Conservation (phyloP, 495 filamentous ascomycete genomes). For the Lindgomyces ingoldianus region DNA sequence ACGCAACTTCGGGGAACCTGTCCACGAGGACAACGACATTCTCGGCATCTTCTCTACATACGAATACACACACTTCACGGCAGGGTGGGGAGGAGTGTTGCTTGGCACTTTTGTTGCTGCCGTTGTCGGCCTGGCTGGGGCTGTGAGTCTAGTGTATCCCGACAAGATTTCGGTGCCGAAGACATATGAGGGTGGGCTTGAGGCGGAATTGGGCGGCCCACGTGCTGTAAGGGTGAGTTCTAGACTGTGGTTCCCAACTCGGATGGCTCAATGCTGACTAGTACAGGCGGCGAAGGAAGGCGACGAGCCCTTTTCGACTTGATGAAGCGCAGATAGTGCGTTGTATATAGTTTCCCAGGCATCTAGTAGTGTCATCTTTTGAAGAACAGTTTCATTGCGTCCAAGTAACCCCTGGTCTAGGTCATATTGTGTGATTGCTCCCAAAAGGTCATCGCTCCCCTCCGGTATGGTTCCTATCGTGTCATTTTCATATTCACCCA, state of each 20-base stretch:
- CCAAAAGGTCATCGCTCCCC: neutral
- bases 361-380: no score
- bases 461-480: no score
- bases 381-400: neutral
- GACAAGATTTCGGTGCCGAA: conserved; percentile 77
- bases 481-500: no score
- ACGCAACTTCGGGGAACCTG: conserved; percentile 90
- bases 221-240: conserved; percentile 43
- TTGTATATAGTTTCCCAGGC: neutral
- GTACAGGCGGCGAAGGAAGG: conserved; percentile 11
- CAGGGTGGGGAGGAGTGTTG: conserved; percentile 71
- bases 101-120: conserved; percentile 71
- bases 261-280: conserved; percentile 5
- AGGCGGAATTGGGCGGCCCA: conserved; percentile 80
- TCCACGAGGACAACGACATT: conserved; percentile 96
- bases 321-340: neutral
- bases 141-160: conserved; percentile 75
- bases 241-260: neutral
- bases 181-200: conserved; percentile 79
- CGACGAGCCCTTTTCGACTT: conserved; percentile 12
- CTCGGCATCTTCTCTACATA: conserved; percentile 87
- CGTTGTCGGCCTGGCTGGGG: conserved; percentile 69
- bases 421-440: neutral
- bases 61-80: conserved; percentile 80
- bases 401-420: neutral